Base-by-base conservation (phyloP, 371 early-diverging fungal species). In the Lichtheimia ramosa region DNA sequence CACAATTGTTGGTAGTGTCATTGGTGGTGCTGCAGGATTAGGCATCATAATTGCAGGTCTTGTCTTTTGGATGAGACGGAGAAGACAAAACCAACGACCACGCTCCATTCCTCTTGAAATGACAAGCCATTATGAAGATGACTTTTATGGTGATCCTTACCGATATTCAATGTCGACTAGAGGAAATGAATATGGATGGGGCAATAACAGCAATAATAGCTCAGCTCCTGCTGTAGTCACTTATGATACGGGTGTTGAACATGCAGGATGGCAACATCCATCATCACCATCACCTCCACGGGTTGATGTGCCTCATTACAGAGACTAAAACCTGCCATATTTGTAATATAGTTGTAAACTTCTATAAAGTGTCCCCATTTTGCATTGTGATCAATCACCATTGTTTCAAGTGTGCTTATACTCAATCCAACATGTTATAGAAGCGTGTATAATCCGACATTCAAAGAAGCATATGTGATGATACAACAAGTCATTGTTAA, bases 101-200 rank as follows among this genome's bases (percentile, higher is more conserved):
- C 27, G 39, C 8, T 55, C 56, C 3, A 24, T 41, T 6, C 56
- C 56, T 23, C 46, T 46, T 21, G 46, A 46, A 10, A 55, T 55
- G 56, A 43, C 39, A 0, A 27, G 25, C 7, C 24, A 21, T 13
- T 41, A 55, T 55, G 56, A 55, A n/a, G 56, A 55, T 23, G 56
- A 55, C n/a, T 55, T 55, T 41, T 55, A 55, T 43, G 56, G 56
- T 23, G 56, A 55, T 43, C 56, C 56, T 0, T 55, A 55, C 10
- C 43, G 56, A 10, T 15, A 24, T 18, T 55, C 56, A 43, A 55
- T 20, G n/a, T 12, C 27, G 3, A 54, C 25, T 14, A 5, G 21
- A 21, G 46, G 18, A 21, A 28, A 28, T 15, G 56, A 55, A n/a
- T 55, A 55, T 43, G 56, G 56, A 42, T 55, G 56, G 56, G 16